Evolutionary conservation across 257 asterid genomes (phyloP).

Genomic region (Phtheirospermum japonicum): DNA sequence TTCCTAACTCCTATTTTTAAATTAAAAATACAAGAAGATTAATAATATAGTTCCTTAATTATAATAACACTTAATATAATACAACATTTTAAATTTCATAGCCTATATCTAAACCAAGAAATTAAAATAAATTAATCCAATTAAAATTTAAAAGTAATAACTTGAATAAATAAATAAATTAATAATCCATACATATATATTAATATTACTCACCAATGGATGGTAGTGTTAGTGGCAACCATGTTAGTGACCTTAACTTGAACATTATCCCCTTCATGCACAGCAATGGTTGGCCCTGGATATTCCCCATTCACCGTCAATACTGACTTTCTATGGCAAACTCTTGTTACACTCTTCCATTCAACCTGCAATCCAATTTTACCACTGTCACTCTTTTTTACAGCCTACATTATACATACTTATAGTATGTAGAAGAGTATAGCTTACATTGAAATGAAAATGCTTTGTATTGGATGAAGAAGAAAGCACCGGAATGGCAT

Average conservation of each 20-base stretch:
- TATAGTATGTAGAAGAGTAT: too few relatives aligned
- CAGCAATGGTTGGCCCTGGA: slow-evolving; percentile 74
- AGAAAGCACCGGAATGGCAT: slow-evolving; percentile 28
- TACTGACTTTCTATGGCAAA: slow-evolving; percentile 51
- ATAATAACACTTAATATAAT: too few relatives aligned
- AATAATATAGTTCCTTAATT: too few relatives aligned
- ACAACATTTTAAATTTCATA: too few relatives aligned
- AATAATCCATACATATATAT: too few relatives aligned
- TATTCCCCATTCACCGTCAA: slow-evolving; percentile 61
- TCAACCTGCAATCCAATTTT: slow-evolving; percentile 46
- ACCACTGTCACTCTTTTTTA: not conserved
- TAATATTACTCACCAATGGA: slow-evolving; percentile 83
- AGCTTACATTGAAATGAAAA: slow-evolving; percentile 55
- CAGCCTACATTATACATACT: not conserved
- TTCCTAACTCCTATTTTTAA: too few relatives aligned
- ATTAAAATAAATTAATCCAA: too few relatives aligned
- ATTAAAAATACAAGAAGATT: too few relatives aligned
- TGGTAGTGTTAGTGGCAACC: slow-evolving; percentile 58
- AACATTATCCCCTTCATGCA: slow-evolving; percentile 72
- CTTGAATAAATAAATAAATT: too few relatives aligned
- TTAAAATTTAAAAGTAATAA: too few relatives aligned
- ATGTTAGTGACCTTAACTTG: slow-evolving; percentile 53
- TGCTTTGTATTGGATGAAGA: slow-evolving; percentile 39
- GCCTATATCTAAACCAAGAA: too few relatives aligned
- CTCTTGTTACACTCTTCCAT: slow-evolving; percentile 56